phyloP scores from a whole-genome alignment of 1,284 basidiomycete genomes.

The Sutorius eximius region DNA sequence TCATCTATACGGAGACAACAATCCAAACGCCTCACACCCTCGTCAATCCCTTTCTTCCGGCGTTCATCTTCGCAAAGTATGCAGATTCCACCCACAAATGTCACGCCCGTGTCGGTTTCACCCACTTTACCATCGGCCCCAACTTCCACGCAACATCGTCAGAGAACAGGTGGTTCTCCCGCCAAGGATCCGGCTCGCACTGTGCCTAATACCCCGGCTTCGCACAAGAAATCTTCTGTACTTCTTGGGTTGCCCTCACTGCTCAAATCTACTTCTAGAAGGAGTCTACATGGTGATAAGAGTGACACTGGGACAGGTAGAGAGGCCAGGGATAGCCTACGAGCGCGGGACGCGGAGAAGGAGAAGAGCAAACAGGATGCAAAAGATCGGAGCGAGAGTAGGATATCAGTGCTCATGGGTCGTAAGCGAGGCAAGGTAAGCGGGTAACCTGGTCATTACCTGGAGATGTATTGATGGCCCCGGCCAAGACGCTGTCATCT shows the following conservation, averaged over 20 bases:
- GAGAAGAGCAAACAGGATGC: slow-evolving; percentile 73
- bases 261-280: slow-evolving; percentile 80
- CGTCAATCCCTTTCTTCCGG: slow-evolving; percentile 94
- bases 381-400: slow-evolving; percentile 80
- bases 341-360: slow-evolving; percentile 50
- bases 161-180: slow-evolving; percentile 48
- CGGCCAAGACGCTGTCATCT: slow-evolving; percentile 76
- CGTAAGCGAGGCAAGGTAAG: slow-evolving; percentile 89
- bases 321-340: slow-evolving; percentile 44
- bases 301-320: slow-evolving; percentile 52
- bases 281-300: slow-evolving; percentile 74
- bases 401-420: slow-evolving; percentile 85
- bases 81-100: slow-evolving; percentile 51
- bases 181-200: slow-evolving; percentile 52
- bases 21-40: slow-evolving; percentile 84
- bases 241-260: slow-evolving; percentile 77
- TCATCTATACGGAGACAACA: slow-evolving; percentile 64
- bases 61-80: slow-evolving; percentile 89
- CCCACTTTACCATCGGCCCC: slow-evolving; percentile 53
- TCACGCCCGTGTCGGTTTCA: slow-evolving; percentile 44
- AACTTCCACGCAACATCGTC: slow-evolving; percentile 41
- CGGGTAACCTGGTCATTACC: slow-evolving; percentile 16
- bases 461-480: slow-evolving; percentile 16
- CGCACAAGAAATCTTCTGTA: slow-evolving; percentile 75
- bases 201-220: slow-evolving; percentile 55